These are phyloP conservation scores for Sinapis alba DNA, from an alignment of 441 rosid genomes.

Conservation along the genomic window DNA sequence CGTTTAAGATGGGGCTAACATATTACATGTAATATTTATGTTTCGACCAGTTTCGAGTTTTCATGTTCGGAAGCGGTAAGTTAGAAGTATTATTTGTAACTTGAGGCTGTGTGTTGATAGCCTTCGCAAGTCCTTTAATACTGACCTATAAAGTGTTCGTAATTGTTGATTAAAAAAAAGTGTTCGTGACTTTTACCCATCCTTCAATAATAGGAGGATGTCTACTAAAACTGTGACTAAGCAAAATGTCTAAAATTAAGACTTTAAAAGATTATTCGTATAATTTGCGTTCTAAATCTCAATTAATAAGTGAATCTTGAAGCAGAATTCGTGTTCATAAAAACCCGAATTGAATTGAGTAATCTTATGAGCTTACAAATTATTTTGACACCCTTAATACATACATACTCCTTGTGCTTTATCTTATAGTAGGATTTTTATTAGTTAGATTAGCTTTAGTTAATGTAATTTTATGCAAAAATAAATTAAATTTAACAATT, in stretches of 20 bases:
- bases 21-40: background rate
- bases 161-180: background rate
- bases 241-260: background rate
- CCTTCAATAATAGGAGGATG: background rate
- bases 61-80: background rate
- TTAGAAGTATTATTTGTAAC: background rate
- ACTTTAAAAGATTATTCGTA: background rate
- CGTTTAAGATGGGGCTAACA: conserved; percentile 1
- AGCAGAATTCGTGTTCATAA: background rate
- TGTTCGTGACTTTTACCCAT: background rate
- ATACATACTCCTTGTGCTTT: no score
- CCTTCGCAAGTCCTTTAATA: background rate
- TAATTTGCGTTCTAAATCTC: background rate
- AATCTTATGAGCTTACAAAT: background rate
- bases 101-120: background rate
- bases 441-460: no score
- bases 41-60: background rate
- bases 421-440: no score
- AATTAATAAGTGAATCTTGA: background rate
- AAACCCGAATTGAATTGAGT: background rate
- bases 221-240: no score
- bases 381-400: background rate
- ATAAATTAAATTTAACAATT: no score
- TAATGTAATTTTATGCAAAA: no score
- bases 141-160: background rate